Conservation (phyloP, 2,329 filamentous ascomycete species). For the Cercospora janseana region DNA sequence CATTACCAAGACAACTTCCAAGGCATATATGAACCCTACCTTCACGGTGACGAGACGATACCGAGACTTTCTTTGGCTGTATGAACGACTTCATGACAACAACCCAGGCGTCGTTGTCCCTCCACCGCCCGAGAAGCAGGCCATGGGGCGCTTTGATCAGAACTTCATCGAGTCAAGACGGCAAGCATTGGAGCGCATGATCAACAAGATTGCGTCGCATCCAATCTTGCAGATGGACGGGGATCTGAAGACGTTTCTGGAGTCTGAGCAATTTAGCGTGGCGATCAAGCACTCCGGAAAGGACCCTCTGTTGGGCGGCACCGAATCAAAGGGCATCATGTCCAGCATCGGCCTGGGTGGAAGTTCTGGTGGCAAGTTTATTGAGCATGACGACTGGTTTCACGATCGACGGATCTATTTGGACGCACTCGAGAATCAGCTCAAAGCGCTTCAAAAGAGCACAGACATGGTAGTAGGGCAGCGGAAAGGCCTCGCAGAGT, state of each 20-base stretch:
- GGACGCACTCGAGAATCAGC: constrained; percentile 86
- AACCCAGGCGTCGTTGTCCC: constrained; percentile 94
- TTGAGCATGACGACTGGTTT: constrained; percentile 99
- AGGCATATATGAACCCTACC: constrained; percentile 88
- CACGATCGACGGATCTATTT: constrained; percentile 94
- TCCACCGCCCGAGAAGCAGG: constrained; percentile 95
- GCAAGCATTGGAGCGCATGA: constrained; percentile 91
- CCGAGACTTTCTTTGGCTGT: constrained; percentile 96
- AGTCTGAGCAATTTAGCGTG: constrained; percentile 92
- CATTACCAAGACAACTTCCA: constrained; percentile 91
- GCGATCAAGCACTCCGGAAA: constrained; percentile 91
- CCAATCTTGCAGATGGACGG: constrained; percentile 87
- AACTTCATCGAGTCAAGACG: constrained; percentile 94
- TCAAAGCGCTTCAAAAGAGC: constrained; percentile 81
- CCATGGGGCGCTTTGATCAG: constrained; percentile 89
- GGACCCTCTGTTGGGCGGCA: constrained; percentile 69
- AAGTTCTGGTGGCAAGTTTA: constrained; percentile 76
- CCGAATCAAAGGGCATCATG: constrained; percentile 88
- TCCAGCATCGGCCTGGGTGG: constrained; percentile 69
- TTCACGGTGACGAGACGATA: constrained; percentile 94
- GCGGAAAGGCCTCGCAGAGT: constrained; percentile 88
- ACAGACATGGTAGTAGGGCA: constrained; percentile 91
- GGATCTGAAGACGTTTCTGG: constrained; percentile 92
- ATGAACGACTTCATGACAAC: constrained; percentile 89
- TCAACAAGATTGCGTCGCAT: constrained; percentile 91